Percentiles rank a stretch among this genome's conserved stretches.
Conservation (phyloP, 768 basidiomycete species). For the Serendipita sp. region DNA sequence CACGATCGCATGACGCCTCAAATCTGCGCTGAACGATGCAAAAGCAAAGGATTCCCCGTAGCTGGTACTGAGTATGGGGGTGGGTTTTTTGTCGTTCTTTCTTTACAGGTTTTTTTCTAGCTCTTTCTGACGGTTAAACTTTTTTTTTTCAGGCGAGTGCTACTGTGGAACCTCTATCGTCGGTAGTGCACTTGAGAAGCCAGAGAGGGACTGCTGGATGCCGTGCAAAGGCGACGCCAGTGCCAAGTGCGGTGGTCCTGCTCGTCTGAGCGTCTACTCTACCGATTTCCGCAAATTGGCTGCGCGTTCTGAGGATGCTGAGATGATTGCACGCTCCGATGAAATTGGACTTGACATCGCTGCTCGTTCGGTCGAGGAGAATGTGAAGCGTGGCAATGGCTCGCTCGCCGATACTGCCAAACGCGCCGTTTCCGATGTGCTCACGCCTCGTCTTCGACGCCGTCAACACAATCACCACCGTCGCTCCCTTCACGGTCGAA, state of each 20-base stretch:
- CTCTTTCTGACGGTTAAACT: no score
- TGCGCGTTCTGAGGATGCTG: background rate
- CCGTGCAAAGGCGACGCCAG: slow-evolving; percentile 19
- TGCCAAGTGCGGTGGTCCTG: slow-evolving; percentile 21
- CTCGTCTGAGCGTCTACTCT: slow-evolving; percentile 18
- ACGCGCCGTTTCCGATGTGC: no score
- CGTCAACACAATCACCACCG: no score
- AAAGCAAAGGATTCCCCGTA: slow-evolving; percentile 17
- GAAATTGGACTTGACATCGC: no score
- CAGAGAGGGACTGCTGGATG: slow-evolving; percentile 18
- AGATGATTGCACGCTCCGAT: background rate
- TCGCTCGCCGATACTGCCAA: no score
- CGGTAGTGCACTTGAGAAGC: background rate
- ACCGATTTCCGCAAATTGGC: background rate
- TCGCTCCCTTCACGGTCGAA: no score
- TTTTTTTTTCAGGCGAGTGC: no score
- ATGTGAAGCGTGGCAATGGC: no score
- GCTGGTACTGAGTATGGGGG: slow-evolving; percentile 22
- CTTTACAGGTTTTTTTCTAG: no score
- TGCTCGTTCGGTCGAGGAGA: no score
- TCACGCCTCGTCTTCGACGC: no score
- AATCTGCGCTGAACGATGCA: slow-evolving; percentile 21
- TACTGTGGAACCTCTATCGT: slow-evolving; percentile 20
- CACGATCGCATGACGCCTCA: slow-evolving; percentile 18
- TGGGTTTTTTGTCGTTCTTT: no score